Evolutionary conservation across 2,329 filamentous ascomycete species (phyloP).

Genomic region (Pseudogymnoascus sp.): DNA sequence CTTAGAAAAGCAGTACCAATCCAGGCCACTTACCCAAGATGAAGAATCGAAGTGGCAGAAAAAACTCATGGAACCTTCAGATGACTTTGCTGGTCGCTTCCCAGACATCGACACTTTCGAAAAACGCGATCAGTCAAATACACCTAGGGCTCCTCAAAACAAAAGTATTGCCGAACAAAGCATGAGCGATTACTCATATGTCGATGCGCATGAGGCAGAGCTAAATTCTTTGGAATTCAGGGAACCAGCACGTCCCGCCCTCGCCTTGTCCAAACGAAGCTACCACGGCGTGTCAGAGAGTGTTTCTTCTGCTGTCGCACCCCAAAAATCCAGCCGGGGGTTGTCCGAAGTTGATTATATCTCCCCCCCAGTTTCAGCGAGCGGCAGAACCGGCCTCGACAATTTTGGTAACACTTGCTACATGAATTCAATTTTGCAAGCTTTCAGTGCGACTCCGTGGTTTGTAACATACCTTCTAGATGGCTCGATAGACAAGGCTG

Average conservation of each 20-base stretch:
- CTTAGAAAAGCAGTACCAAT: slow-evolving; percentile 35
- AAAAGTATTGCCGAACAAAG: slow-evolving; percentile 52
- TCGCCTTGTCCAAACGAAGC: slow-evolving; percentile 52
- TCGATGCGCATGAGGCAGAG: slow-evolving; percentile 21
- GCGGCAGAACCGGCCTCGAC: slow-evolving; percentile 63
- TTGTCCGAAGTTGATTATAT: slow-evolving; percentile 31
- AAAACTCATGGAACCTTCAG: slow-evolving; percentile 62
- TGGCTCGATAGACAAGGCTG: slow-evolving; percentile 50
- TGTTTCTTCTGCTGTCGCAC: slow-evolving; percentile 36
- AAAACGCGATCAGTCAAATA: slow-evolving; percentile 38
- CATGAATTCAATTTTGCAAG: slow-evolving; percentile 85
- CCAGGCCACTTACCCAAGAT: slow-evolving; percentile 66
- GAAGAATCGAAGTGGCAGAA: slow-evolving; percentile 78
- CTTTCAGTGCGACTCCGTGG: slow-evolving; percentile 64
- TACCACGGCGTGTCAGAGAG: slow-evolving; percentile 74
- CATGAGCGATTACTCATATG: slow-evolving; percentile 13
- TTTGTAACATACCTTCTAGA: slow-evolving; percentile 59
- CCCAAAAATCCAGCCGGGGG: slow-evolving; percentile 35
- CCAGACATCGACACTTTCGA: slow-evolving; percentile 45
- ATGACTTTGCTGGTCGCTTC: slow-evolving; percentile 77
- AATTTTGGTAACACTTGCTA: slow-evolving; percentile 85
- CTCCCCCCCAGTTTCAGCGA: slow-evolving; percentile 36
- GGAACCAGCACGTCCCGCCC: slow-evolving; percentile 38
- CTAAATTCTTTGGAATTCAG: slow-evolving; percentile 25
- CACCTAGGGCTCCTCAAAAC: slow-evolving; percentile 42